Evolutionary conservation across 1,284 basidiomycete species (phyloP), one percentile per base, ranked within the genome.

Genomic region (Microbotryum saponariae): DNA sequence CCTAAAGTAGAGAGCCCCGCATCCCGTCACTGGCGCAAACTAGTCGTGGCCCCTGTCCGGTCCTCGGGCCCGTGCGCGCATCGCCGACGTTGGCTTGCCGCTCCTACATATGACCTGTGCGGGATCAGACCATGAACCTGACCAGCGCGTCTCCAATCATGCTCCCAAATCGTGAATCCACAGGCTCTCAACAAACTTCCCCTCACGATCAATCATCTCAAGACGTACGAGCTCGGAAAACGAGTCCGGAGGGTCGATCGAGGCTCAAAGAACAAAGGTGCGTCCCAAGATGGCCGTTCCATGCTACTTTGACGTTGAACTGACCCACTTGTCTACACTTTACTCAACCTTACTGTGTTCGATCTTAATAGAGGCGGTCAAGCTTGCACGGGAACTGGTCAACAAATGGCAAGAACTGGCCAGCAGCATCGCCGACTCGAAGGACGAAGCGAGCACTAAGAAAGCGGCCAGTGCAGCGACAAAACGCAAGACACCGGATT

Each of bases 151-250:
- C 29, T 25, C 50, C 25, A n/a, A 18, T 37, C 25, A 14, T 12
- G 23, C 5, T 33, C 33, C 44, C 16, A 21, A 6, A 42, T 53
- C 23, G 3, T 44, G 8, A 10, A 33, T 4, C 7, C 18, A 49
- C 63, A 68, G 66, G 55, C 51, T 16, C 48, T 68, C 21, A 29
- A 29, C 23, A 63, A 60, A 31, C 56, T 68, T 20, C 61, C 61
- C 12, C 37, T 68, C 31, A 37, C 51, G 18, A 21, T 53, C 47
- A 56, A 53, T 6, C 62, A 65, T 29, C 52, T 65, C 23, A 5
- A 14, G 10, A 56, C 57, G 48, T 60, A 60, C 54, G 21, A 27
- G 25, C n/a, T 63, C 21, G 50, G 60, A 1, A 49, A 29, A 16
- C 58, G 52, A 4, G 58, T 63, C 37, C 53, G 52, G 44, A 51